Conservation (phyloP, 2,329 filamentous ascomycete species). For the Teratosphaeria zuluensis region DNA sequence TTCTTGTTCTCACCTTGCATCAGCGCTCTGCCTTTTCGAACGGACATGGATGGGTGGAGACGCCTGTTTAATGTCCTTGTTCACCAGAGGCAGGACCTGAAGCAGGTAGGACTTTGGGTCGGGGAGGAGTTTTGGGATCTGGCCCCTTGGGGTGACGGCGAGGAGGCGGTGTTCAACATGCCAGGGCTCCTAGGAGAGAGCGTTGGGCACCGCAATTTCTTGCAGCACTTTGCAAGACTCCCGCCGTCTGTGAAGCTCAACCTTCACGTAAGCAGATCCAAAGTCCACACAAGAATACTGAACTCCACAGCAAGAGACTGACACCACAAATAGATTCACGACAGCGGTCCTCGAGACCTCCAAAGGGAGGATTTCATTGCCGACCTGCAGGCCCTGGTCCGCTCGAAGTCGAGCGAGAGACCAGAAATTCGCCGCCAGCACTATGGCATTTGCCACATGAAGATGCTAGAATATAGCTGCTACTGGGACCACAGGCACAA, state of each 20-base stretch:
- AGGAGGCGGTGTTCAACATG: background rate
- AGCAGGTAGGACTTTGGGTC: background rate
- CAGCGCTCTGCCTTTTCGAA: background rate
- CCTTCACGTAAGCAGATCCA: background rate
- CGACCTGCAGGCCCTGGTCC: background rate
- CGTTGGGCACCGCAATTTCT: background rate
- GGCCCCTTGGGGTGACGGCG: background rate
- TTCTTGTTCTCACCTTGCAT: background rate
- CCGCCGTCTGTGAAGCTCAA: background rate
- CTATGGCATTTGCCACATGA: background rate
- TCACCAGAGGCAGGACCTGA: background rate
- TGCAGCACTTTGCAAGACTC: background rate
- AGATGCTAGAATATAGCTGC: background rate
- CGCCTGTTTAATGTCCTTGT: background rate
- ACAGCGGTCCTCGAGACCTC: background rate
- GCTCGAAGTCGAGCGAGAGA: background rate
- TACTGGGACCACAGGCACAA: background rate
- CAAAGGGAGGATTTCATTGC: background rate
- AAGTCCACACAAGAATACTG: background rate
- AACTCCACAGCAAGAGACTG: background rate
- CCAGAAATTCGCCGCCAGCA: background rate
- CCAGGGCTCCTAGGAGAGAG: conserved; percentile 1
- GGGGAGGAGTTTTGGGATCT: background rate
- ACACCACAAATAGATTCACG: background rate
- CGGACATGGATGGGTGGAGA: background rate